Base-by-base conservation (phyloP, 306 rosid genomes). In the Cercis canadensis region DNA sequence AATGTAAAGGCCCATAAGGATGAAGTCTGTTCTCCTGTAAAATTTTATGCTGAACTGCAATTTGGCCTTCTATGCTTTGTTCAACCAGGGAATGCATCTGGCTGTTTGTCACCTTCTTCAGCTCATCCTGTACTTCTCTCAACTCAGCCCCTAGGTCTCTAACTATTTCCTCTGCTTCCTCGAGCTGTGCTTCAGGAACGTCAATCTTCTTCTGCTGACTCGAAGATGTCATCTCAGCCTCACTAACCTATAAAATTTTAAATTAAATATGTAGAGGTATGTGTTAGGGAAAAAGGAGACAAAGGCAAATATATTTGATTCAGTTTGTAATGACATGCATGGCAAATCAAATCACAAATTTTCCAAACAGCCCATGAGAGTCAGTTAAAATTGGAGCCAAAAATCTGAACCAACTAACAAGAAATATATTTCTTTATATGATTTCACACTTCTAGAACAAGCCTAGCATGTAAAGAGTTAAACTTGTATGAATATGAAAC, bases 171-270 rank as follows among this genome's bases (percentile, higher is more conserved):
- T 85, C 96, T 6, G 96, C 97, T 86, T 89, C 92, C 64, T 82
- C 85, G 46, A 91, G 97, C 80, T 91, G 97, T 11, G 96, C 96
- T 87, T 91, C 97, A 47, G 88, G 97, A 70, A 84, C 94, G 7
- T 89, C 97, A 40, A 87, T 87, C 77, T 92, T 92, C 72, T 76
- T 76, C 67, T 81, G 85, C 56, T 86, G 96, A 62, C 60, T 81
- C 72, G 65, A 75, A 4, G 96, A 85, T 15, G 66, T 78, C 54
- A 24, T 47, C 72, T 92, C 91, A 12, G 86, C 85, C 83, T 86
- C 87, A 5, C 63, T 83, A 57, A 63, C 88, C 97, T 91, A 80
- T 40, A 72, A 78, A 69, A 75, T 68, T n/a, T 67, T 62, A 55
- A 37, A 18, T 31, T 50, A 24, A 3, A 24, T 24, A 3, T 24